Conservation (phyloP, 2,329 filamentous ascomycete genomes). For the Mollisiaceae sp. region DNA sequence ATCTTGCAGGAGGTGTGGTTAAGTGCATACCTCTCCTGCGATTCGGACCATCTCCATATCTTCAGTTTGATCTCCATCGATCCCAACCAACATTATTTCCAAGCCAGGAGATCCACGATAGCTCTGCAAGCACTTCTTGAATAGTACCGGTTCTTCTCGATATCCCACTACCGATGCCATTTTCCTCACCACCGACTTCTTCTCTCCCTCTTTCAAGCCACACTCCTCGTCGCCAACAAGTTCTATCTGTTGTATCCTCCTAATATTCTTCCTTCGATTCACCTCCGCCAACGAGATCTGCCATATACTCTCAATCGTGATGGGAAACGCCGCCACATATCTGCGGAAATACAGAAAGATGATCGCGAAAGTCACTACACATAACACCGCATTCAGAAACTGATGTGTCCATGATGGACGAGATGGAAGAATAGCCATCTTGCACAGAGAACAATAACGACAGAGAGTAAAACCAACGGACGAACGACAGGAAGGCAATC, state of each 20-base stretch:
- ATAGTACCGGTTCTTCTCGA: slow-evolving; percentile 26
- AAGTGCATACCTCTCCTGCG: slow-evolving; percentile 25
- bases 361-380: slow-evolving; percentile 20
- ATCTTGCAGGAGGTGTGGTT: background rate
- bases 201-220: slow-evolving; percentile 18
- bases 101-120: slow-evolving; percentile 24
- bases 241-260: slow-evolving; percentile 19
- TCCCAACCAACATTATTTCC: slow-evolving; percentile 24
- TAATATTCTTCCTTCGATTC: slow-evolving; percentile 27
- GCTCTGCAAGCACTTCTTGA: slow-evolving; percentile 28
- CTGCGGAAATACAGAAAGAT: slow-evolving; percentile 25
- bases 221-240: slow-evolving; percentile 22
- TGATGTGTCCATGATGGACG: slow-evolving; percentile 14
- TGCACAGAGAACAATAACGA: slow-evolving; percentile 2
- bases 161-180: slow-evolving; percentile 30
- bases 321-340: slow-evolving; percentile 23
- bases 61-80: slow-evolving; percentile 28
- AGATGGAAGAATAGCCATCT: slow-evolving; percentile 7
- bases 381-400: slow-evolving; percentile 21
- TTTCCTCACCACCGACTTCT: slow-evolving; percentile 20
- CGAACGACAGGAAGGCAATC: background rate
- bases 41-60: slow-evolving; percentile 32
- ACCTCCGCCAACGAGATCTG: slow-evolving; percentile 29
- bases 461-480: slow-evolving; percentile 6
- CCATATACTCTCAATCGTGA: slow-evolving; percentile 30